Conservation (phyloP, 2,329 filamentous ascomycete genomes). For the Venturia carpophila region DNA sequence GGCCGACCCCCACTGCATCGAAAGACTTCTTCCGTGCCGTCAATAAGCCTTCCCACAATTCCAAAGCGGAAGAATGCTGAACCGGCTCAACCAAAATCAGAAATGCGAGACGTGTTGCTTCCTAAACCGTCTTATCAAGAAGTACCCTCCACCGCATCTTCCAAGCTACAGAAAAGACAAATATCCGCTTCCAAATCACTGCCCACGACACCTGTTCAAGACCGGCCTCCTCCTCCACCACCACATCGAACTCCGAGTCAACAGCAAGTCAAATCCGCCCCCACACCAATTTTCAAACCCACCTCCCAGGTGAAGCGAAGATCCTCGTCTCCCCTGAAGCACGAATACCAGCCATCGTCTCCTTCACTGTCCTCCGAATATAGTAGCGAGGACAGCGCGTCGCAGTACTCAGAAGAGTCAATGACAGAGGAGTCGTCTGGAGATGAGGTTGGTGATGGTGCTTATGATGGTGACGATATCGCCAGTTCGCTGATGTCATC, state of each 20-base stretch:
- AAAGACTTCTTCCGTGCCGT: slow-evolving; percentile 40
- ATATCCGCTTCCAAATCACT: slow-evolving; percentile 1
- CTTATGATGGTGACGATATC: slow-evolving; percentile 38
- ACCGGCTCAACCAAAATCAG: not conserved
- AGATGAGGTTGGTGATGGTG: slow-evolving; percentile 46
- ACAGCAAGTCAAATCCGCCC: slow-evolving; percentile 36
- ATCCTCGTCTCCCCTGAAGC: slow-evolving; percentile 88
- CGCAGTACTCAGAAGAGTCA: slow-evolving; percentile 44
- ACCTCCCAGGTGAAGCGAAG: slow-evolving; percentile 50
- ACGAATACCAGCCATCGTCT: slow-evolving; percentile 87
- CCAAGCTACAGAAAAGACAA: slow-evolving; percentile 21
- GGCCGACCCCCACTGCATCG: slow-evolving; percentile 13
- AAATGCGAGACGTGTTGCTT: not conserved
- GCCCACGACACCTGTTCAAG: slow-evolving; percentile 22
- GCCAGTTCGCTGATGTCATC: slow-evolving; percentile 14
- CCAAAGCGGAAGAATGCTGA: slow-evolving; percentile 37
- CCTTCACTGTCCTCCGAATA: slow-evolving; percentile 44
- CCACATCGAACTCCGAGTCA: slow-evolving; percentile 48
- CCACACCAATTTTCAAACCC: slow-evolving; percentile 43
- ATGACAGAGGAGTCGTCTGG: slow-evolving; percentile 46
- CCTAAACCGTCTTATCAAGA: slow-evolving; percentile 14
- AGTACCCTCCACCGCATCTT: slow-evolving; percentile 13
- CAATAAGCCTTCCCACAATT: slow-evolving; percentile 39
- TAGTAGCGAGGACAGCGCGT: slow-evolving; percentile 48
- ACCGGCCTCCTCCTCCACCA: slow-evolving; percentile 19